Base-by-base conservation (phyloP, 2,329 filamentous ascomycete genomes). In the Metarhizium guizhouense region DNA sequence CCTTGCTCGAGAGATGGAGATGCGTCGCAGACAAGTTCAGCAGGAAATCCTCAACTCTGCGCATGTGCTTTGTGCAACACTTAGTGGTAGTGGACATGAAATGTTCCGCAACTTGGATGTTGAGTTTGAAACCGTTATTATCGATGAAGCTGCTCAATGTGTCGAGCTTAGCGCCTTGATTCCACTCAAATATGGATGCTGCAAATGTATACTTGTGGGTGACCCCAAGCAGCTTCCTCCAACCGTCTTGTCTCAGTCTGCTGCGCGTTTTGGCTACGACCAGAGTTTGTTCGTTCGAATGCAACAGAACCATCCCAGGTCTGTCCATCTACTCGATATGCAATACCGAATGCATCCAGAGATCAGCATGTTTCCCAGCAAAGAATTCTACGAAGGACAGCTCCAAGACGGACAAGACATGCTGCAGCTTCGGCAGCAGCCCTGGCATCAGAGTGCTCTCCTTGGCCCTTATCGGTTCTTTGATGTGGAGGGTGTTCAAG, bases 301-400 rank as follows among this genome's bases (percentile, higher is more conserved):
- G 93, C 94, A 97, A 68, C 85, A 86, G 64, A 96, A 96, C 60
- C 86, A 93, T 64, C 89, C 90, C 1, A 77, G 88, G 36, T 87
- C 95, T 61, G 85, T 99, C 16, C 93, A 99, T 74, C 79, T 99
- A 30, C 83, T 99, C n/a, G 93, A 97, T 67, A 94, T 88, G 55
- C 94, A 99, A 68, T 99, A 99, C 69, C 94, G 94, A 72, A 99
- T 99, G 95, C 94, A 99, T 73, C 94, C 95, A 0, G 90, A 94
- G 62, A 99, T 99, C 68, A 96, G 91, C 70, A 71, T 77, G 53
- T 99, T 96, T 70, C 94, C 95, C 1, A 96, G 91, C 69, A 76
- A 81, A 62, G 87, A 92, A 53, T 99, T 99, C 73, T 99, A 99
- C 73, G 90, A 97, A 67, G 85, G 89, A 32, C 83, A 85, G 60